Conservation (phyloP, 208 protist genomes). For the Trichomonas tenax region DNA sequence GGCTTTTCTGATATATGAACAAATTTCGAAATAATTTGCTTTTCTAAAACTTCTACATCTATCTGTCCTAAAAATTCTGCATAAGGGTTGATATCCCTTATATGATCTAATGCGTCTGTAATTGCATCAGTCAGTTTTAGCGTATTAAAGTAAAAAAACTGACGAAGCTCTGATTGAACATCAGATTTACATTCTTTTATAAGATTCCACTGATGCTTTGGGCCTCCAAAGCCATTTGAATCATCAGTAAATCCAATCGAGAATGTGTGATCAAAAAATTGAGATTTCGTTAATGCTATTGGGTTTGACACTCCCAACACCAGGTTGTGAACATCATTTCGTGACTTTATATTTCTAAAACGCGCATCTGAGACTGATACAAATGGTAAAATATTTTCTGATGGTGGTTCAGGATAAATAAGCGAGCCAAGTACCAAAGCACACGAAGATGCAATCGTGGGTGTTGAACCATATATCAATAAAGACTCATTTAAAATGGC, state of each 20-base stretch:
- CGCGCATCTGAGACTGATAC: not conserved
- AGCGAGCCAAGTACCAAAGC: not conserved
- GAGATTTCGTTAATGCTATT: not conserved
- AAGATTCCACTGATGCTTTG: not conserved
- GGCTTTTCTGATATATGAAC: not conserved
- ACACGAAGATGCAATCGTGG: not conserved
- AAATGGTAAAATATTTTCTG: not conserved
- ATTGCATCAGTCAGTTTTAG: not conserved
- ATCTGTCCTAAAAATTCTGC: not conserved
- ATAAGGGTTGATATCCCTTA: not conserved
- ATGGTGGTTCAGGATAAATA: not conserved
- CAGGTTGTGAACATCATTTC: too few species aligned
- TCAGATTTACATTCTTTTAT: not conserved
- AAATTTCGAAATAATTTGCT: not conserved
- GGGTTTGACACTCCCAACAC: not conserved
- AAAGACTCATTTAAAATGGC: not conserved
- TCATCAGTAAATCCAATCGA: not conserved
- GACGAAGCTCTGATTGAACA: not conserved
- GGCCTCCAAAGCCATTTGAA: not conserved
- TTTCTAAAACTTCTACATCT: not conserved
- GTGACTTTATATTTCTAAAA: not conserved
- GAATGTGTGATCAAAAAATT: not conserved
- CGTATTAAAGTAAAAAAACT: not conserved
- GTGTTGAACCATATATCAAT: not conserved
- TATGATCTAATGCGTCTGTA: not conserved